Evolutionary conservation across 2,329 filamentous ascomycete species (phyloP).

Genomic region (Aspergillus floridensis): DNA sequence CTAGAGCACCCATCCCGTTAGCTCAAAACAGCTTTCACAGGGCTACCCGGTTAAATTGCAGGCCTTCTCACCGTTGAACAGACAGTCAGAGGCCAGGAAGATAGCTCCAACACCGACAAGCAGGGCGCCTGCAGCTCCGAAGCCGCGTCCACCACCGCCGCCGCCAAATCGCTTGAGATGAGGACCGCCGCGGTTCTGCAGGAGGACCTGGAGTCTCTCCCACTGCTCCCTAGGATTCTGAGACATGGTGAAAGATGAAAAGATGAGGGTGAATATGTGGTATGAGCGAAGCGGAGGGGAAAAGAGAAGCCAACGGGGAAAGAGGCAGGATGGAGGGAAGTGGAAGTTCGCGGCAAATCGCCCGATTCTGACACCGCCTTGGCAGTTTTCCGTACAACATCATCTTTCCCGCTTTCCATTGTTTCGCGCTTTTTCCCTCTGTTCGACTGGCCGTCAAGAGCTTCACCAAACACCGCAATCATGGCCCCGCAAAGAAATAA

Average conservation of each 20-base stretch:
- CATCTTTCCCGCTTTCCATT: not conserved
- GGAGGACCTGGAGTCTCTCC: slow-evolving; percentile 62
- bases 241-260: slow-evolving; percentile 38
- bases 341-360: slow-evolving; percentile 22
- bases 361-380: slow-evolving; percentile 28
- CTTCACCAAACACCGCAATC: slow-evolving; percentile 10
- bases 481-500: slow-evolving; percentile 45
- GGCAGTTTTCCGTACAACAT: slow-evolving; percentile 3
- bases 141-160: slow-evolving; percentile 53
- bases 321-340: slow-evolving; percentile 26
- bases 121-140: slow-evolving; percentile 53
- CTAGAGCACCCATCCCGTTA: slow-evolving; percentile 44
- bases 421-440: not conserved
- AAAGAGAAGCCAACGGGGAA: slow-evolving; percentile 22
- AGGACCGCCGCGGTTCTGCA: slow-evolving; percentile 51
- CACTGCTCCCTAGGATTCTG: slow-evolving; percentile 65
- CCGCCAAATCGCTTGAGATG: slow-evolving; percentile 41
- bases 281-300: slow-evolving; percentile 4
- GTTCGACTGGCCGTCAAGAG: not conserved
- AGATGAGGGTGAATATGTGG: not conserved
- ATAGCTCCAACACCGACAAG: slow-evolving; percentile 51
- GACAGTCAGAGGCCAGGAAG: slow-evolving; percentile 53
- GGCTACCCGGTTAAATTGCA: not conserved
- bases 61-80: slow-evolving; percentile 61
- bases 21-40: not conserved